phyloP scores from a whole-genome alignment of 1,284 basidiomycete genomes.

The Puccinia polysora region DNA sequence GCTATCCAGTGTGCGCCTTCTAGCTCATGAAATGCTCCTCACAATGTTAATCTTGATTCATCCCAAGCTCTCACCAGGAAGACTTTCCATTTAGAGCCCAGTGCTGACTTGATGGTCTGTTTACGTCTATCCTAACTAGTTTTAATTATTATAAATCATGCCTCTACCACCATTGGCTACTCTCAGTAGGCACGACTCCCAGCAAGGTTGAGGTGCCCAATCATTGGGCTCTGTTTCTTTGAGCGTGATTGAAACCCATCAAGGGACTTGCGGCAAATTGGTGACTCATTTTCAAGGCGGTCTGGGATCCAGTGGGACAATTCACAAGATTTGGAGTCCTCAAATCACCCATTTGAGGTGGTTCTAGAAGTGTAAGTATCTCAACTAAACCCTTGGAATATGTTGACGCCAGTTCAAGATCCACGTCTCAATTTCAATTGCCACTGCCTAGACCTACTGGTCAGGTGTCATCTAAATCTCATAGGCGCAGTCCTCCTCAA shows the following conservation, averaged over 20 bases:
- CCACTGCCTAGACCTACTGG: constrained; percentile 65
- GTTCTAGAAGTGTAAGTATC: constrained; percentile 49
- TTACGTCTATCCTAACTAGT: constrained; percentile 19
- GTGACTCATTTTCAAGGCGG: constrained; percentile 25
- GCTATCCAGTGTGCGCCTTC: constrained; percentile 51
- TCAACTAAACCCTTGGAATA: constrained; percentile 64
- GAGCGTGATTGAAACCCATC: not conserved
- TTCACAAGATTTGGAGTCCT: constrained; percentile 44
- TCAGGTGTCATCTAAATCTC: constrained; percentile 57
- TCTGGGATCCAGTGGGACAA: constrained; percentile 42
- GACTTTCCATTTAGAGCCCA: not conserved
- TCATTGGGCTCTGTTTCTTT: not conserved
- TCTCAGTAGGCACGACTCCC: constrained; percentile 29
- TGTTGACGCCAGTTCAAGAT: constrained; percentile 73
- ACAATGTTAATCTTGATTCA: constrained; percentile 43
- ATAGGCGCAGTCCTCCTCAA: constrained; percentile 57
- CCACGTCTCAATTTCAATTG: constrained; percentile 79
- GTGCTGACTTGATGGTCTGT: constrained; percentile 7
- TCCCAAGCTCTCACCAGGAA: not conserved
- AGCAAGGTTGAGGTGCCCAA: constrained; percentile 10
- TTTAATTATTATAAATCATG: constrained; percentile 3
- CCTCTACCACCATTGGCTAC: constrained; percentile 7
- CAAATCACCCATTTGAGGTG: constrained; percentile 42
- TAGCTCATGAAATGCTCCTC: constrained; percentile 47
- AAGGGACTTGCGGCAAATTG: constrained; percentile 9